Percentiles rank a stretch among this genome's conserved stretches.
These are phyloP conservation scores for Lunularia cruciata DNA, from an alignment of 225 moss, liverwort and hornwort species.

Conservation along the genomic window DNA sequence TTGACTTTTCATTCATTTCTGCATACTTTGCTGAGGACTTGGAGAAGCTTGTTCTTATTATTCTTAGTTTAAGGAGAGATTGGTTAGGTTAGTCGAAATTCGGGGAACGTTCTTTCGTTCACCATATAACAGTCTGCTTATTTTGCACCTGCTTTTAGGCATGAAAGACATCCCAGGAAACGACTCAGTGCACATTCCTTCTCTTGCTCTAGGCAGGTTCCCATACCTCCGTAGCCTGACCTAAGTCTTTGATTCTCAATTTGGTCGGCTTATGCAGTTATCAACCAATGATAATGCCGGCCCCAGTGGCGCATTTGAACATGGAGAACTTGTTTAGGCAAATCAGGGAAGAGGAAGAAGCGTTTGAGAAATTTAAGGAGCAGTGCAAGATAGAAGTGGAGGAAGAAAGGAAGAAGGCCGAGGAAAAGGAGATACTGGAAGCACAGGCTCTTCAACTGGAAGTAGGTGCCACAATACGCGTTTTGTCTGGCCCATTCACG, in stretches of 20 bases:
- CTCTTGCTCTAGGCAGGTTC: too few species aligned
- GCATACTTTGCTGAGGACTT: background rate
- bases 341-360: slow-evolving; percentile 64
- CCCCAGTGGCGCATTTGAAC: slow-evolving; percentile 72
- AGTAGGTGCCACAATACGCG: slow-evolving; percentile 65
- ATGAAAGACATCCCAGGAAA: too few species aligned
- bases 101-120: too few species aligned
- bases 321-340: slow-evolving; percentile 59
- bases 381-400: slow-evolving; percentile 48
- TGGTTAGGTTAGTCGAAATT: too few species aligned
- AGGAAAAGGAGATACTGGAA: slow-evolving; percentile 11
- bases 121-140: too few species aligned
- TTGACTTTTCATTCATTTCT: background rate
- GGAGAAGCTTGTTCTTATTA: too few species aligned
- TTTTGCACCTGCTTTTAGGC: too few species aligned
- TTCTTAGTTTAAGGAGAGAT: too few species aligned
- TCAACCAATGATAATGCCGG: slow-evolving; percentile 81
- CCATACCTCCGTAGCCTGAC: too few species aligned
- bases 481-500: slow-evolving; percentile 69
- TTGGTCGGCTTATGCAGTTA: slow-evolving; percentile 42
- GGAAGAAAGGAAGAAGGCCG: slow-evolving; percentile 34
- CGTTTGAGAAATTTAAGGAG: slow-evolving; percentile 61
- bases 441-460: slow-evolving; percentile 45
- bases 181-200: too few species aligned
- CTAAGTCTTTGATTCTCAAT: background rate